Evolutionary conservation across 257 asterid genomes (phyloP).

Genomic region (Anisodus tanguticus): DNA sequence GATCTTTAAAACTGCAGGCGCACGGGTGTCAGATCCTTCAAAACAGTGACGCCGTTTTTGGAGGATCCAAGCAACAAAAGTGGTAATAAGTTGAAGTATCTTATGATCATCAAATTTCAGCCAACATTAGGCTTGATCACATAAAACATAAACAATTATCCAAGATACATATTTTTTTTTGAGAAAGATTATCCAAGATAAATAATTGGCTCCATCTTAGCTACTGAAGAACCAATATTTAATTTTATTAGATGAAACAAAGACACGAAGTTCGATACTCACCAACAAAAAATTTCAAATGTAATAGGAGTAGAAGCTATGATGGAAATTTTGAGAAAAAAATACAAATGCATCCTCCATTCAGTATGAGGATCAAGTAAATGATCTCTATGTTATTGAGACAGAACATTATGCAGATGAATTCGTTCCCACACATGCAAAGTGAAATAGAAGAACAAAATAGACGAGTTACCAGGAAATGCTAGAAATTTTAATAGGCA

Average conservation of each 20-base stretch:
- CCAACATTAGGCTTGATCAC: neutral
- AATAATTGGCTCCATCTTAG: neutral
- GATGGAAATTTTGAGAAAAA: neutral
- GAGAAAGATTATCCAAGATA: no score
- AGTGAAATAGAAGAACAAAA: neutral
- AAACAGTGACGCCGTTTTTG: neutral
- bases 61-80: neutral
- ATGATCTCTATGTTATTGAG: neutral
- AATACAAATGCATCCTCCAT: neutral
- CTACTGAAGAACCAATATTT: neutral
- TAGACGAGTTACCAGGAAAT: neutral
- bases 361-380: neutral
- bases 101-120: neutral
- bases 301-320: neutral
- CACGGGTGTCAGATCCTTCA: no score
- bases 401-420: neutral
- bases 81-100: neutral
- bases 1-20: no score
- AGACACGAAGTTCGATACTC: neutral
- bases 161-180: no score
- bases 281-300: neutral
- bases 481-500: neutral
- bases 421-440: neutral
- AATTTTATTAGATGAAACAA: no score
- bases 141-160: neutral